Evolutionary conservation across 176 grass and related monocot genomes (phyloP).

Genomic region (Lolium multiflorum): DNA sequence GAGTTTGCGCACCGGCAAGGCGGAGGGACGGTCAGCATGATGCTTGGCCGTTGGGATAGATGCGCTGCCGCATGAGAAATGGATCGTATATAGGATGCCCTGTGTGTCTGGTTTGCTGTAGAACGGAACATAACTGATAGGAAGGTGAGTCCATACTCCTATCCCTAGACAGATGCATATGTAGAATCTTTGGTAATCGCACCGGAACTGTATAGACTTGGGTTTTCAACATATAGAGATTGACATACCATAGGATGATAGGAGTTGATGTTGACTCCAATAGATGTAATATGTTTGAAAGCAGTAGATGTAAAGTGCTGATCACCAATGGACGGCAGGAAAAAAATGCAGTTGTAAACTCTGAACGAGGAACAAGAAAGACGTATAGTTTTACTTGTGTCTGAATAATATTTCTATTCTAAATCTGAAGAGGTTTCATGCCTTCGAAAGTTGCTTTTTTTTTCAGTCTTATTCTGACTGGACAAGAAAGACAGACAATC

Average conservation of each 20-base stretch:
- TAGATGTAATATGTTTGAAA: neutral
- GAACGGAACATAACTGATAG: neutral
- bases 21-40: slow-evolving; percentile 45
- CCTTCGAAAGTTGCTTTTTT: too few relatives aligned
- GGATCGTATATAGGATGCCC: neutral
- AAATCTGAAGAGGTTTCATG: too few relatives aligned
- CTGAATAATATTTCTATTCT: too few relatives aligned
- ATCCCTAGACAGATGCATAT: neutral
- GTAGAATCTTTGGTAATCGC: neutral
- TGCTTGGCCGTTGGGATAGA: slow-evolving; percentile 20
- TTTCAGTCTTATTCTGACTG: too few relatives aligned
- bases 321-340: too few relatives aligned
- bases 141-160: neutral
- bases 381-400: too few relatives aligned
- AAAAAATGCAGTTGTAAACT: too few relatives aligned
- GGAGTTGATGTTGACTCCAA: neutral
- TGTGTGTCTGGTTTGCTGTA: neutral
- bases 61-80: neutral
- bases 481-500: too few relatives aligned
- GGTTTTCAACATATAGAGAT: neutral
- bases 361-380: too few relatives aligned
- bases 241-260: neutral
- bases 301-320: too few relatives aligned
- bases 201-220: neutral
- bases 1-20: slow-evolving; percentile 5